Percentiles rank a stretch among this genome's conserved stretches.
These are phyloP conservation scores for Onygenales sp. DNA, from an alignment of 2,329 filamentous ascomycete species.

Conservation along the genomic window DNA sequence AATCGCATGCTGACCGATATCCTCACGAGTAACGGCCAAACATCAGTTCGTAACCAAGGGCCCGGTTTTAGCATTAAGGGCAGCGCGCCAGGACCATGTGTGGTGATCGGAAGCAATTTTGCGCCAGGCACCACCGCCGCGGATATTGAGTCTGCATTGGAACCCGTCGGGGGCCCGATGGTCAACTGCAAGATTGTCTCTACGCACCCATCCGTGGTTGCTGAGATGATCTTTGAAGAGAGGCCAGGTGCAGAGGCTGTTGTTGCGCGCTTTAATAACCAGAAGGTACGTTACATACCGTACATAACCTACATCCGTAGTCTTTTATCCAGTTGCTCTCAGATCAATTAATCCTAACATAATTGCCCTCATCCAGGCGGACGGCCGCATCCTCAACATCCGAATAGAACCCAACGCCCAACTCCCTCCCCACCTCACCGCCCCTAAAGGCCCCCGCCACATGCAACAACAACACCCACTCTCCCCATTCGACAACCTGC, in stretches of 20 bases:
- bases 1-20: constrained; percentile 18
- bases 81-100: constrained; percentile 42
- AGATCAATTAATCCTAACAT: constrained; percentile 2
- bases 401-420: constrained; percentile 36
- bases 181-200: constrained; percentile 44
- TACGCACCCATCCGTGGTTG: constrained; percentile 49
- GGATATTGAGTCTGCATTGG: constrained; percentile 54
- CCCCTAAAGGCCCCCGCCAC: not conserved
- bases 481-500: constrained; percentile 24
- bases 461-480: constrained; percentile 7
- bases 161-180: constrained; percentile 43
- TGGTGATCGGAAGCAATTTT: constrained; percentile 54
- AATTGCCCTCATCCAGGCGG: constrained; percentile 36
- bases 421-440: not conserved
- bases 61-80: constrained; percentile 48
- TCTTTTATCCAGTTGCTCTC: not conserved
- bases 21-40: constrained; percentile 19
- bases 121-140: constrained; percentile 56
- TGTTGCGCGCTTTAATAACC: constrained; percentile 53
- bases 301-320: not conserved
- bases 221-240: constrained; percentile 50
- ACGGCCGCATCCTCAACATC: constrained; percentile 50
- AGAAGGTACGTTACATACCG: constrained; percentile 40
- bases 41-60: constrained; percentile 22
- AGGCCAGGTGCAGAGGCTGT: constrained; percentile 48